Evolutionary conservation across 495 filamentous ascomycete species (phyloP), one percentile per base, ranked within the genome.

Genomic region (Aspergillus conjunctus): DNA sequence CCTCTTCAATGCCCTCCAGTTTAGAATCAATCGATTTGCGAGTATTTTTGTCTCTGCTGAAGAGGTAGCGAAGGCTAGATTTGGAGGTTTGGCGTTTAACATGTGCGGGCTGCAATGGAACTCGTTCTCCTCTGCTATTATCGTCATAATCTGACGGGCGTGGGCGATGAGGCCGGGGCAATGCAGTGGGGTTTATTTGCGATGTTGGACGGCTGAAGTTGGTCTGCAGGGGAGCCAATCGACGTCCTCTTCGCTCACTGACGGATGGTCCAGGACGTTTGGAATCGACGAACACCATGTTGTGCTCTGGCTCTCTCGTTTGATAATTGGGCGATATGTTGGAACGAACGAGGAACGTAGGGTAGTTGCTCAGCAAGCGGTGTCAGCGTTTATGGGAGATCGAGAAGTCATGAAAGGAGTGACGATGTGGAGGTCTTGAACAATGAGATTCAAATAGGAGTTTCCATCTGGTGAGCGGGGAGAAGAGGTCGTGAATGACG

Each of bases 31-130:
- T 61, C 12, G 46, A 63, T 58, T 63, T 72, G 60, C 58, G 70
- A 43, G 52, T 56, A 20, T 61, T 51, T 53, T 77, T 79, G 11
- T 76, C 76, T 33, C 76, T 73, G 17, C 68, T 64, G 58, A 80
- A 79, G 7, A 80, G 63, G 50, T 61, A 70, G 56, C 75, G 75
- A 46, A 80, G 53, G 39, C 73, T 74, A 8, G 71, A 69, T 61
- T 77, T 77, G 33, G 78, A 80, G 0, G 73, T 56, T 51, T 78
- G 73, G 5, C 69, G 74, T 52, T 74, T 77, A 14, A 73, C 68
- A 21, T 69, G 66, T 17, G 61, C 51, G 9, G 64, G 44, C 26
- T 73, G 71, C 34, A 78, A 68, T 15, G 76, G 76, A 34, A 75
- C 68, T 32, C 71, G 68, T 45, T 68, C 71, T 21, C 61, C 53